phyloP scores from a whole-genome alignment of 2,329 filamentous ascomycete species.

The Phyllosticta citriasiana region DNA sequence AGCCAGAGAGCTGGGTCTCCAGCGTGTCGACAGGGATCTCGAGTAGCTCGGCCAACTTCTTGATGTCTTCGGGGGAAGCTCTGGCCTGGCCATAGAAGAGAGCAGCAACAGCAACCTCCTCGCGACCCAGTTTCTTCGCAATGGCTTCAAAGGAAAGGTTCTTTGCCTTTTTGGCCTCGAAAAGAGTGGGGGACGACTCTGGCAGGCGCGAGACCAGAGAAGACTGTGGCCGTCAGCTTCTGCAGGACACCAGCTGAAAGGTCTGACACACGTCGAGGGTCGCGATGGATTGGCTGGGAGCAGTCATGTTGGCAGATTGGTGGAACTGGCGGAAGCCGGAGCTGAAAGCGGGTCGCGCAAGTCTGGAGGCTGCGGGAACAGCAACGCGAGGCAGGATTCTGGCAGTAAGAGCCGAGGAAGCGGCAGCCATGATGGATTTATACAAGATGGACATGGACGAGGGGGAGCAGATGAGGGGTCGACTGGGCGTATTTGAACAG shows the following conservation, averaged over 20 bases:
- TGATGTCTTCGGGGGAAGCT: slow-evolving; percentile 59
- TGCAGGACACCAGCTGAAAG: neutral
- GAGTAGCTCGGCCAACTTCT: slow-evolving; percentile 57
- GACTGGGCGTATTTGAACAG: neutral
- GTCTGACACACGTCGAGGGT: slow-evolving; percentile 24
- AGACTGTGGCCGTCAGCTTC: slow-evolving; percentile 36
- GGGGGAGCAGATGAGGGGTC: slow-evolving; percentile 2
- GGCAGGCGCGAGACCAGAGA: slow-evolving; percentile 62
- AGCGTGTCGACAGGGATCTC: slow-evolving; percentile 49
- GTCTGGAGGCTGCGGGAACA: slow-evolving; percentile 15
- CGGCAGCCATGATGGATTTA: slow-evolving; percentile 7
- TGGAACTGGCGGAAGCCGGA: slow-evolving; percentile 19
- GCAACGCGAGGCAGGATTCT: slow-evolving; percentile 23
- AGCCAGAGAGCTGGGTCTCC: slow-evolving; percentile 54
- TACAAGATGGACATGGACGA: neutral
- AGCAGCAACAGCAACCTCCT: slow-evolving; percentile 76
- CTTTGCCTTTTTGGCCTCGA: slow-evolving; percentile 68
- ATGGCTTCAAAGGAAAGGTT: slow-evolving; percentile 72
- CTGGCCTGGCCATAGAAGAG: slow-evolving; percentile 84
- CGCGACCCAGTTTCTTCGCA: slow-evolving; percentile 60
- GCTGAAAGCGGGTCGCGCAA: slow-evolving; percentile 16
- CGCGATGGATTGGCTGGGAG: slow-evolving; percentile 23
- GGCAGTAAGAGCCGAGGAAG: slow-evolving; percentile 16
- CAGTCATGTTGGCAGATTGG: slow-evolving; percentile 24
- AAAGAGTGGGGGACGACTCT: slow-evolving; percentile 60